Base-by-base conservation (phyloP, 169 alveolate species). In the Cryptosporidium canis region DNA sequence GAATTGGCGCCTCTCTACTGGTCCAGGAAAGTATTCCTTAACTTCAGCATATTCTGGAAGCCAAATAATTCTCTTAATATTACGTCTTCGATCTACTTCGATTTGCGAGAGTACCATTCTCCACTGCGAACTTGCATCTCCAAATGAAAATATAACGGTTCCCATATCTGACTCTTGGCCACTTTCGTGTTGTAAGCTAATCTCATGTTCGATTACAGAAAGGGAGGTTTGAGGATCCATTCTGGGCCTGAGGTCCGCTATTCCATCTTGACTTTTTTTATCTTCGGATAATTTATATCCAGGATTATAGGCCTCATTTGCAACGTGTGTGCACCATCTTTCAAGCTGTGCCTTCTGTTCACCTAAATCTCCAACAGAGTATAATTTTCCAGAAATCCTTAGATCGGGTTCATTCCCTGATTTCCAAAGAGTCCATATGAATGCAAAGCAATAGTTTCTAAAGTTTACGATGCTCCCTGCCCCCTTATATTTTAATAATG, bases 101-200 rank as follows among this genome's bases (percentile, higher is more conserved):
- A 77, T 21, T 55, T 77, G 87, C 24, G 64, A 35, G 43, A 61
- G 64, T n/a, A 77, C 31, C 65, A 58, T 58, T 41, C n/a, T 18
- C 87, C 87, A 77, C 66, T 77, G 87, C 12, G 72, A 55, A 31
- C 33, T 29, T 44, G 87, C 87, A 58, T 77, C 77, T 12, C 87
- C 87, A 39, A 55, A 35, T 16, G 64, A 41, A 33, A 77, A 77
- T 5, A 55, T 37, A 14, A 58, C 51, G 7, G 55, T 66, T 58
- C 44, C 48, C 14, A 71, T 77, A 8, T 43, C 44, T 21, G n/a
- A 47, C 37, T 14, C 1, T 27, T 70, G 67, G 1, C 14, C 27
- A 16, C 18, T 48, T 45, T 55, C 67, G 7, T 29, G 29, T 18
- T 70, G 68, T 14, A 21, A 6, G 44, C 33, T 48, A 9, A 51